These are phyloP conservation scores for Pulveroboletus sp. DNA, from an alignment of 768 basidiomycete genomes.

Conservation along the genomic window DNA sequence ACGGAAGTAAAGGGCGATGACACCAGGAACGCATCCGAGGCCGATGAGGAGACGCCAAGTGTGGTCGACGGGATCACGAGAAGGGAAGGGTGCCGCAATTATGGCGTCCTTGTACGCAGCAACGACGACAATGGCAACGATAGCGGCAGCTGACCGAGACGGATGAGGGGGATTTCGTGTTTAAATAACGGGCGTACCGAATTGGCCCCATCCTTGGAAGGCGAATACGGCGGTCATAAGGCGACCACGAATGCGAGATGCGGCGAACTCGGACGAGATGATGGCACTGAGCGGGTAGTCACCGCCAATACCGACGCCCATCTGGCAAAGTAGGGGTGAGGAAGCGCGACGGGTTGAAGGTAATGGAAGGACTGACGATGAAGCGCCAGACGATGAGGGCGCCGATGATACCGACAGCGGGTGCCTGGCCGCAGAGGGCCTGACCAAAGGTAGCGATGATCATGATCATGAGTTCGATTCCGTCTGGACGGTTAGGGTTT, in stretches of 20 bases:
- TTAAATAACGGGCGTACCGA: conserved; percentile 40
- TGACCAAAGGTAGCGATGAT: conserved; percentile 77
- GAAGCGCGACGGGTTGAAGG: not conserved
- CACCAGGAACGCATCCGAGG: conserved; percentile 77
- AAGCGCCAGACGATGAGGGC: conserved; percentile 82
- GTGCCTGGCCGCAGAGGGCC: conserved; percentile 64
- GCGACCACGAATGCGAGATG: conserved; percentile 70
- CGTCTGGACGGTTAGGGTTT: conserved; percentile 30
- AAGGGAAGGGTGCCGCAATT: conserved; percentile 38
- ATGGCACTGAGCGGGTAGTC: conserved; percentile 85
- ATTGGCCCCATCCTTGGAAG: conserved; percentile 83
- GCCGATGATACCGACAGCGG: conserved; percentile 68
- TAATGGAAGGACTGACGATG: conserved; percentile 37
- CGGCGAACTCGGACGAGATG: conserved; percentile 86
- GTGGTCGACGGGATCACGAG: conserved; percentile 56
- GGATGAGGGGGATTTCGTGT: not conserved
- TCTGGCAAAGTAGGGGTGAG: conserved; percentile 30
- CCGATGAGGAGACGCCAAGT: conserved; percentile 89
- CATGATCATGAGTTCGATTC: conserved; percentile 68
- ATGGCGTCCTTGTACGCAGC: conserved; percentile 63
- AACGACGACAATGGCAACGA: conserved; percentile 62
- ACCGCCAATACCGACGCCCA: conserved; percentile 83
- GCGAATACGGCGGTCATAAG: conserved; percentile 91
- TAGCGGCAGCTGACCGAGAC: conserved; percentile 47
- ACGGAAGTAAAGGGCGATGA: conserved; percentile 84